Percentiles rank a stretch among this genome's conserved stretches.
These are phyloP conservation scores for Moesziomyces aphidis DNA, from an alignment of 1,284 basidiomycete genomes.

Conservation along the genomic window DNA sequence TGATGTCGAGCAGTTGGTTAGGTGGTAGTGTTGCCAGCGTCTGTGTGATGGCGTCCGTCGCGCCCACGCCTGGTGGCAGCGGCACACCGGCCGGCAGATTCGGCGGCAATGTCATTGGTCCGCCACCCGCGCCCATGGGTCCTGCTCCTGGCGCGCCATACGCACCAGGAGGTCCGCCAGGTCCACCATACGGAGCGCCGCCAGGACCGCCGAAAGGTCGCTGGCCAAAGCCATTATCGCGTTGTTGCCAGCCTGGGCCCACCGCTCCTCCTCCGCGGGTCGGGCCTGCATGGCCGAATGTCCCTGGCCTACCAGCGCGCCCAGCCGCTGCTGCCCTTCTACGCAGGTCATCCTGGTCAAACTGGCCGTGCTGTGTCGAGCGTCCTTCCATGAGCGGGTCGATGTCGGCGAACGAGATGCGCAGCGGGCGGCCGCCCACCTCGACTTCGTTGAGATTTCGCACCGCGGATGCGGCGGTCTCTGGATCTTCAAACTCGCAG, in stretches of 20 bases:
- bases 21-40: constrained; percentile 87
- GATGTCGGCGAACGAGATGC: constrained; percentile 78
- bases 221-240: constrained; percentile 36
- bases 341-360: constrained; percentile 49
- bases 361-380: constrained; percentile 59
- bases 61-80: constrained; percentile 78
- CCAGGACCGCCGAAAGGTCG: constrained; percentile 23
- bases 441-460: constrained; percentile 83
- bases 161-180: constrained; percentile 21
- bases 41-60: constrained; percentile 87
- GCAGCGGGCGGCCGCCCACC: constrained; percentile 83
- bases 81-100: constrained; percentile 82
- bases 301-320: constrained; percentile 41
- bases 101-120: constrained; percentile 71
- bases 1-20: constrained; percentile 89
- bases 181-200: constrained; percentile 21
- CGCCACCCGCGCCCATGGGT: constrained; percentile 47
- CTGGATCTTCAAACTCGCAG: constrained; percentile 95
- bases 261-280: constrained; percentile 16
- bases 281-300: constrained; percentile 38
- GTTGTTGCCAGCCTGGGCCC: constrained; percentile 33
- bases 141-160: constrained; percentile 23
- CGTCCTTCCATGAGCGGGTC: constrained; percentile 65
- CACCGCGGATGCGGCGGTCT: constrained; percentile 86
- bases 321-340: constrained; percentile 43